phyloP scores from a whole-genome alignment of 257 asterid species.

The Nicotiana obtusifolia region DNA sequence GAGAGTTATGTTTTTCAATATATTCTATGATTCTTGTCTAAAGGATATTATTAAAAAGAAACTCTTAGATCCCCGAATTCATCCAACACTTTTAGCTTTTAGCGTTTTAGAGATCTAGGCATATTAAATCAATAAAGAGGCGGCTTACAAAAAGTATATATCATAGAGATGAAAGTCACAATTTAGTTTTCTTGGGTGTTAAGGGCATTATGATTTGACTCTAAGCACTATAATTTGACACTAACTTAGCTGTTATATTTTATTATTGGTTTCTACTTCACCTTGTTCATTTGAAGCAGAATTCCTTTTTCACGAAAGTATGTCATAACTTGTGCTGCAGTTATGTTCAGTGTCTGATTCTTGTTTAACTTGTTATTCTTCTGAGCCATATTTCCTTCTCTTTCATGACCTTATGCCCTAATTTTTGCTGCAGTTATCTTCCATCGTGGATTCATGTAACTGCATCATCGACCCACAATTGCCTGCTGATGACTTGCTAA shows the following conservation, averaged over 20 bases:
- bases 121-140: background rate
- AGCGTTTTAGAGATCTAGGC: background rate
- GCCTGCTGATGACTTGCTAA: conserved; percentile 88
- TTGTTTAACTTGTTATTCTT: conserved; percentile 1
- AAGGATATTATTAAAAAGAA: background rate
- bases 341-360: background rate
- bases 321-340: background rate
- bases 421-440: conserved; percentile 7
- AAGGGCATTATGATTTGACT: background rate
- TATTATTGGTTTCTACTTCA: background rate
- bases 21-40: background rate
- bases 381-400: background rate
- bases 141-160: background rate
- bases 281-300: background rate
- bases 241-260: background rate
- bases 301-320: background rate
- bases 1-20: background rate
- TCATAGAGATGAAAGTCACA: background rate
- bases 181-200: background rate
- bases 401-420: background rate
- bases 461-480: conserved; percentile 93
- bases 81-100: background rate
- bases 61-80: background rate
- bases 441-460: conserved; percentile 58
- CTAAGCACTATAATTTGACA: background rate